Conservation (phyloP, 768 basidiomycete genomes). For the Kwoniella botswanensis region DNA sequence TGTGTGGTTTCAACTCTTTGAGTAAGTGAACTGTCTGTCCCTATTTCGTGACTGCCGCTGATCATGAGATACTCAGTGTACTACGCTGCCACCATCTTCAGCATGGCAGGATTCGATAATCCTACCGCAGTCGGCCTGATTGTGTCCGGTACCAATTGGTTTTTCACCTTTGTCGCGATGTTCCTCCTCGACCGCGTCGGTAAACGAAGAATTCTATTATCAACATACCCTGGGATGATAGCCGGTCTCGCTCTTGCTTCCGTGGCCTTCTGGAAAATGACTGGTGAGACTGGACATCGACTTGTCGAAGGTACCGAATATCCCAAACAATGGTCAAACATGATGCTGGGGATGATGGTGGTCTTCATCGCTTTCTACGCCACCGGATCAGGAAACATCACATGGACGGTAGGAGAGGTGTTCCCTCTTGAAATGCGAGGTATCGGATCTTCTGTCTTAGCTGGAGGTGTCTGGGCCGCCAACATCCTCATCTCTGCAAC, state of each 20-base stretch:
- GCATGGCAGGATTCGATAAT: slow-evolving; percentile 41
- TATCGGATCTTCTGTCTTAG: slow-evolving; percentile 30
- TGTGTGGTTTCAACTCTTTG: slow-evolving; percentile 49
- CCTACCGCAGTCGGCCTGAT: slow-evolving; percentile 37
- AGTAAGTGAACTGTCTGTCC: slow-evolving; percentile 5
- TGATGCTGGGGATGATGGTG: slow-evolving; percentile 39
- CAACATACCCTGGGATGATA: slow-evolving; percentile 42
- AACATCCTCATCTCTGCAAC: slow-evolving; percentile 48
- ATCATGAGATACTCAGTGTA: slow-evolving; percentile 18
- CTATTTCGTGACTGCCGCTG: neutral
- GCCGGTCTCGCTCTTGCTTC: slow-evolving; percentile 37
- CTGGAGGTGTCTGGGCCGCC: slow-evolving; percentile 41
- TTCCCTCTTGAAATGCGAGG: slow-evolving; percentile 46
- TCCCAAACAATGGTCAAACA: slow-evolving; percentile 38
- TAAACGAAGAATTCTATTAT: slow-evolving; percentile 38
- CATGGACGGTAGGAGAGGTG: slow-evolving; percentile 37
- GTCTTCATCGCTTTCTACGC: slow-evolving; percentile 43
- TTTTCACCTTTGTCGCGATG: slow-evolving; percentile 45
- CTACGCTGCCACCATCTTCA: slow-evolving; percentile 45
- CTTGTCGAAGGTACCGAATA: slow-evolving; percentile 30
- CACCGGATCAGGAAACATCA: slow-evolving; percentile 37
- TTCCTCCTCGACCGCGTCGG: slow-evolving; percentile 44
- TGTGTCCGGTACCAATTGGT: slow-evolving; percentile 41
- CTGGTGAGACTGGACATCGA: slow-evolving; percentile 27
- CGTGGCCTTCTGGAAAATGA: slow-evolving; percentile 43